Conservation (phyloP, 768 basidiomycete species). For the Pleurotus pulmonarius region DNA sequence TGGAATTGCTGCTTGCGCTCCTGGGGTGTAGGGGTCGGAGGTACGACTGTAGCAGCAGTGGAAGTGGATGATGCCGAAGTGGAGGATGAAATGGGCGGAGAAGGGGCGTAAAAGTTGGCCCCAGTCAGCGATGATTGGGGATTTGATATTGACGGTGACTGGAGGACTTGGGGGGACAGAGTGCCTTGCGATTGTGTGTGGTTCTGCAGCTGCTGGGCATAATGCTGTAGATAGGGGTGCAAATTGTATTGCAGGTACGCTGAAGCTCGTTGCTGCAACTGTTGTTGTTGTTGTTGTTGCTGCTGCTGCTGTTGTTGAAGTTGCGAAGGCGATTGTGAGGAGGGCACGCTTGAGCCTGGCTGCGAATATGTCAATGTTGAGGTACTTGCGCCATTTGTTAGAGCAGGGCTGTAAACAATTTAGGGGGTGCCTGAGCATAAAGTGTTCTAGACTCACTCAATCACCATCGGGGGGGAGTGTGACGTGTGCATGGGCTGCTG, state of each 20-base stretch:
- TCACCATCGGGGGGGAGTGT: conserved; percentile 47
- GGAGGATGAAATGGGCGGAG: conserved; percentile 1
- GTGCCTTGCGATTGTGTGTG: conserved; percentile 51
- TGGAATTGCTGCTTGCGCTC: conserved; percentile 55
- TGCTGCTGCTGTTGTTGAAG: conserved; percentile 26
- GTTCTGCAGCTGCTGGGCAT: conserved; percentile 28
- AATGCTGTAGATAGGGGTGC: conserved; percentile 26
- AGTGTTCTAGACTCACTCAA: conserved; percentile 53
- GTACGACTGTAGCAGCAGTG: conserved; percentile 8
- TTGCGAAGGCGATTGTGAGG: conserved; percentile 26
- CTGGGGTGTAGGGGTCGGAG: conserved; percentile 37
- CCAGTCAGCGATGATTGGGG: conserved; percentile 31
- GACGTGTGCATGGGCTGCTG: conserved; percentile 20
- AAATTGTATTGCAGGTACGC: conserved; percentile 11
- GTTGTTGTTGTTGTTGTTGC: conserved; percentile 26
- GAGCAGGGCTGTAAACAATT: conserved; percentile 45
- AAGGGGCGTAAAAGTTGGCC: conserved; percentile 26
- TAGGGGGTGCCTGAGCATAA: conserved; percentile 9
- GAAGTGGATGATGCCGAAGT: conserved; percentile 8
- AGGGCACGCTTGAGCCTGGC: conserved; percentile 11
- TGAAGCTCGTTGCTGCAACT: conserved; percentile 23
- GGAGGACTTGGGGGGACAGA: conserved; percentile 67
- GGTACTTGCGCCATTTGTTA: conserved; percentile 48
- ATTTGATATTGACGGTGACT: conserved; percentile 45
- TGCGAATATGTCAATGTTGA: conserved; percentile 42